Evolutionary conservation across 2,329 filamentous ascomycete species (phyloP).

Genomic region (Colletotrichum sidae): DNA sequence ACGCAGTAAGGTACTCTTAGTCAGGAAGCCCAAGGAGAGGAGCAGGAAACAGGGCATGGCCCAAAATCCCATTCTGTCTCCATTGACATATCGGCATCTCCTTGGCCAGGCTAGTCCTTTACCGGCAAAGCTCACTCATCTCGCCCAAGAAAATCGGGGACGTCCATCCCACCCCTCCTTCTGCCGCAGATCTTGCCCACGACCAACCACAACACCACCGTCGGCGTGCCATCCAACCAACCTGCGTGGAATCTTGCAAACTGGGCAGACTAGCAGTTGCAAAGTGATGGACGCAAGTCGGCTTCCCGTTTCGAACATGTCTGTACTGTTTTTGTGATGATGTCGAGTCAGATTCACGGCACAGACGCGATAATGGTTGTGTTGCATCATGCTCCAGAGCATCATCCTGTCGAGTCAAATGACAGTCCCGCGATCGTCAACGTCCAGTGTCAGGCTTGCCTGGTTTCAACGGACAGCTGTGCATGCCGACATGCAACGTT

Average conservation of each 20-base stretch:
- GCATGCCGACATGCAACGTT: neutral
- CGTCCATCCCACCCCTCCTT: neutral
- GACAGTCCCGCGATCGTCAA: slow-evolving; percentile 1
- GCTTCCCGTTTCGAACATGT: too few relatives aligned
- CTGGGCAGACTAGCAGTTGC: too few relatives aligned
- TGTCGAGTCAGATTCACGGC: slow-evolving; percentile 3
- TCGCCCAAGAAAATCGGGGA: slow-evolving; percentile 28
- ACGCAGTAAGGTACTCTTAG: too few relatives aligned
- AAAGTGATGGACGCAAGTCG: too few relatives aligned
- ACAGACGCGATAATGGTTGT: too few relatives aligned
- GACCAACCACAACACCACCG: neutral
- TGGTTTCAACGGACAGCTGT: slow-evolving; percentile 8
- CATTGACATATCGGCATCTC: slow-evolving; percentile 22
- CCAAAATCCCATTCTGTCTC: slow-evolving; percentile 13
- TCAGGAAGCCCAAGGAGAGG: too few relatives aligned
- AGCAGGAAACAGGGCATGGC: too few relatives aligned
- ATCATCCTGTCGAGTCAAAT: slow-evolving; percentile 8
- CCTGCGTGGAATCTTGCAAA: too few relatives aligned
- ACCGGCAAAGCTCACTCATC: slow-evolving; percentile 10
- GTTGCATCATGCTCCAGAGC: neutral
- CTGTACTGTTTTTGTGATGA: neutral
- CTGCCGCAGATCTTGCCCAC: slow-evolving; percentile 17
- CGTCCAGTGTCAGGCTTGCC: slow-evolving; percentile 1
- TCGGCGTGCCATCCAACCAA: slow-evolving; percentile 4
- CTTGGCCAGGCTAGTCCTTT: slow-evolving; percentile 11